phyloP scores from a whole-genome alignment of 2,329 filamentous ascomycete genomes.

The Aspergillaceae sp. region DNA sequence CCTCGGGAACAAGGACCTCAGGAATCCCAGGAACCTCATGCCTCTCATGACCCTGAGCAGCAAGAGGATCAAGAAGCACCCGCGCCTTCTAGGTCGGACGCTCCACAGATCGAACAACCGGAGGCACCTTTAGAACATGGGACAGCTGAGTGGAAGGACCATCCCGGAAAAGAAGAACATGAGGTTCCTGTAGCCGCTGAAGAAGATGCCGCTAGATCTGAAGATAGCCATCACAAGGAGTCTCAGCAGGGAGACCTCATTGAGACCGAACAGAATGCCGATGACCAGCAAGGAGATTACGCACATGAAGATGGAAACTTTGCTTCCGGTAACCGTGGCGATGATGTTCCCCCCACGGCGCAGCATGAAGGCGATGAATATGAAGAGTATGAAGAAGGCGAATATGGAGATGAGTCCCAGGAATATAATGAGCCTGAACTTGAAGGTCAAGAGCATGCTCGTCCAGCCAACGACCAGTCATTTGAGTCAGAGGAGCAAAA shows the following conservation, averaged over 20 bases:
- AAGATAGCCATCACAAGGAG: not conserved
- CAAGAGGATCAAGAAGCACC: not conserved
- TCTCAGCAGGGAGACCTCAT: not conserved
- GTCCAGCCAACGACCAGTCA: slow-evolving; percentile 10
- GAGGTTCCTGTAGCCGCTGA: not conserved
- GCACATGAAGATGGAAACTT: not conserved
- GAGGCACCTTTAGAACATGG: not conserved
- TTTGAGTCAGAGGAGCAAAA: slow-evolving; percentile 21
- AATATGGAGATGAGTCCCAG: slow-evolving; percentile 4
- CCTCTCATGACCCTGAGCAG: not conserved
- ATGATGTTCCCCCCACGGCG: not conserved
- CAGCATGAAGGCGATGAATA: slow-evolving; percentile 5
- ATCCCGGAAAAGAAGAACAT: not conserved
- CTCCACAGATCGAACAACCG: not conserved
- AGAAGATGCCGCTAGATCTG: not conserved
- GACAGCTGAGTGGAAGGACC: too few relatives aligned
- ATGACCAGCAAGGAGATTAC: not conserved
- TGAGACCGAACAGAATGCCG: not conserved
- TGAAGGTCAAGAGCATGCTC: slow-evolving; percentile 1
- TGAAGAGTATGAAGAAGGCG: slow-evolving; percentile 6
- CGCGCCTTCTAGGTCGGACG: slow-evolving; percentile 3
- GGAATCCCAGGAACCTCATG: not conserved
- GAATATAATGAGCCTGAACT: slow-evolving; percentile 6
- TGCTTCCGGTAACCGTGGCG: not conserved
- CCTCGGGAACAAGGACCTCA: slow-evolving; percentile 1